Base-by-base conservation (phyloP, 1,139 yeast species). In the Pichia sp. region DNA sequence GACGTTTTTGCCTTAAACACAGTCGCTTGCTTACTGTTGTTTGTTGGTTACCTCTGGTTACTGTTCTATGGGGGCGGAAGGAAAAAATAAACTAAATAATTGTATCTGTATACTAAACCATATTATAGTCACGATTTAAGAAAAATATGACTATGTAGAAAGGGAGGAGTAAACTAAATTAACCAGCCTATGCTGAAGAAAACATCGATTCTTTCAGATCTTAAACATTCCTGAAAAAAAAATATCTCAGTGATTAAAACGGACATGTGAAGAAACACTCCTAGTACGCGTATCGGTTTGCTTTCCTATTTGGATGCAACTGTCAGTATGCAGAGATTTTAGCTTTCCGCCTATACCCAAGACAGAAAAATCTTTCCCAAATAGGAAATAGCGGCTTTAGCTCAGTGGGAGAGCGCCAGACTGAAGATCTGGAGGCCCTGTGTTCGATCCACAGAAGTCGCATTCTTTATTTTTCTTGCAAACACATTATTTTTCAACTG, bases 361-460 rank as follows among this genome's bases (percentile, higher is more conserved):
- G 23, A 2, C 23, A 19, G 23, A 19, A 19, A 19, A 19, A 19
- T 19, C 34, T 11, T 36, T 36, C 40, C 40, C 13, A 36, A 36
- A 36, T 11, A 11, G 34, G 34, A 44, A 44, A 44, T 36, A 31
- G 84, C 85, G 84, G 84, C 73, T 75, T 82, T 82, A 82, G 88
- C 89, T 84, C 89, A 84, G 87, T 81, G 88, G 89, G 89, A 84
- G 89, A 84, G 89, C 90, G 89, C 81, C 86, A 82, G 89, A 83
- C 88, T 83, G 88, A 84, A 83, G 88, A 84, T 85, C 90, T 85
- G 88, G 79, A 85, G 90, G 92, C 85, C 90, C 86, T 84, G 90
- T 84, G 92, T 85, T 85, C 92, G 87, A 85, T 84, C 90, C 92
- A 84, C 90, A 85, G 87, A 84, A 81, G 75, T 81, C 88, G 90